These are phyloP conservation scores for Nicotiana noctiflora DNA, from an alignment of 257 asterid species.

Conservation along the genomic window DNA sequence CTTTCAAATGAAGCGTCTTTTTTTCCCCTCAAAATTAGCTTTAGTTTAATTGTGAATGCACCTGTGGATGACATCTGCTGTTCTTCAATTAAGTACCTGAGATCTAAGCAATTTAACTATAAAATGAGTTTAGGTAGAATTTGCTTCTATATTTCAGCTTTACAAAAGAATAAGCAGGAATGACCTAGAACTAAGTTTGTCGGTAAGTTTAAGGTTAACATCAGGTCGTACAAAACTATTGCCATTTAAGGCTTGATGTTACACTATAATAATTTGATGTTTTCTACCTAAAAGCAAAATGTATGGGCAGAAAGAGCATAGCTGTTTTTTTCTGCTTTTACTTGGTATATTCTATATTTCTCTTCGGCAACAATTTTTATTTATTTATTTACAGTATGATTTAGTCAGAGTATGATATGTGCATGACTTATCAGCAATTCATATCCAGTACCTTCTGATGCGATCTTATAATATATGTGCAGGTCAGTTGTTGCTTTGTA, in stretches of 20 bases:
- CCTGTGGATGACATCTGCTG: neutral
- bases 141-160: neutral
- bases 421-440: neutral
- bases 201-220: neutral
- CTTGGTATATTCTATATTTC: neutral
- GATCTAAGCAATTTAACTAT: neutral
- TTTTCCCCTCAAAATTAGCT: neutral
- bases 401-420: neutral
- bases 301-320: neutral
- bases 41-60: neutral
- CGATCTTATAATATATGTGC: conserved; percentile 15
- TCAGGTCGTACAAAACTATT: neutral
- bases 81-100: neutral
- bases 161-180: neutral
- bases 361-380: neutral
- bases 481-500: conserved; percentile 6
- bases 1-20: neutral
- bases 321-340: neutral
- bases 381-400: neutral
- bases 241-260: neutral
- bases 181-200: neutral
- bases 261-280: neutral
- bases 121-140: neutral
- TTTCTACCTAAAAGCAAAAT: neutral
- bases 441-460: neutral